Conservation (phyloP, 2,329 filamentous ascomycete species). For the Ilyonectria mors-panacis region DNA sequence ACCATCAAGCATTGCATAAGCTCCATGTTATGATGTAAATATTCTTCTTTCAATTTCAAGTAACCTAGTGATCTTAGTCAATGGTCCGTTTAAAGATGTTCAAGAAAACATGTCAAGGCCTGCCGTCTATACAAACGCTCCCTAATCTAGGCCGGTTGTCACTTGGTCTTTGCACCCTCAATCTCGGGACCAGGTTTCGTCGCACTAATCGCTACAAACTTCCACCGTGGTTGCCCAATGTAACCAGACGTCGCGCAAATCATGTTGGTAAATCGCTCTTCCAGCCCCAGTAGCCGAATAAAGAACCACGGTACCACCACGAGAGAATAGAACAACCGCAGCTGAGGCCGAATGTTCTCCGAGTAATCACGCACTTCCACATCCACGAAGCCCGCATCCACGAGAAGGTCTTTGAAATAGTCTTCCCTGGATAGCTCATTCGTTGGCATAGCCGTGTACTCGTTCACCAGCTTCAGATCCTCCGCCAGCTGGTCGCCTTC, state of each 20-base stretch:
- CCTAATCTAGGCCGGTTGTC: background rate
- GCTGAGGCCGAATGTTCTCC: constrained; percentile 63
- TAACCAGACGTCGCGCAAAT: constrained; percentile 29
- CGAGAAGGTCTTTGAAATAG: constrained; percentile 57
- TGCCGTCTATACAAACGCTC: too few relatives aligned
- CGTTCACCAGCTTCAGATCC: constrained; percentile 55
- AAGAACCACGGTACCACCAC: constrained; percentile 63
- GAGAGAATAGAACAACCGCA: constrained; percentile 62
- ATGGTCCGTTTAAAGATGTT: too few relatives aligned
- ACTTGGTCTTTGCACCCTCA: constrained; percentile 22
- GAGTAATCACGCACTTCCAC: constrained; percentile 61
- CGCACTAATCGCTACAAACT: constrained; percentile 35
- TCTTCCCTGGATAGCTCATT: constrained; percentile 57
- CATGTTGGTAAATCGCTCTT: constrained; percentile 62
- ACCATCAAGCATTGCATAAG: too few relatives aligned
- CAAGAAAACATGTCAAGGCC: too few relatives aligned
- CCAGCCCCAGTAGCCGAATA: constrained; percentile 58
- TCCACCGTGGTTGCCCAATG: constrained; percentile 33
- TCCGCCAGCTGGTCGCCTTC: constrained; percentile 39
- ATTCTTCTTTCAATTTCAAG: background rate
- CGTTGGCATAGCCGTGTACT: constrained; percentile 62
- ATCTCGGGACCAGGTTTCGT: constrained; percentile 27
- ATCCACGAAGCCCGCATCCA: constrained; percentile 61
- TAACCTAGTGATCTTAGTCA: background rate
- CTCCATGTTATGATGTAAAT: too few relatives aligned